Evolutionary conservation across 371 early-diverging fungal genomes (phyloP).

Genomic region (Fennellomyces sp.): DNA sequence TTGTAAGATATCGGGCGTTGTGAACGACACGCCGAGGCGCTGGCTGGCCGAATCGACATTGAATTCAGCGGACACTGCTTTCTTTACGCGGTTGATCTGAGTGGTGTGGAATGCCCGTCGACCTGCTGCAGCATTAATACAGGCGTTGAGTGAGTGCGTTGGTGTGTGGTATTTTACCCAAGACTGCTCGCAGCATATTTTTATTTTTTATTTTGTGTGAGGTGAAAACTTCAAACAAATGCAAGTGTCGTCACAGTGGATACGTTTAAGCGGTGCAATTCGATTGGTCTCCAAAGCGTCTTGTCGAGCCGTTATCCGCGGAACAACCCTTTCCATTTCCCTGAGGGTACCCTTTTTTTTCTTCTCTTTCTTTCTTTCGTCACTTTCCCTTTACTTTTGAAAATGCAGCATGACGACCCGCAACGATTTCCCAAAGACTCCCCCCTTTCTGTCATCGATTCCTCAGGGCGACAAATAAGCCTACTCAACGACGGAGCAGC

Average conservation of each 20-base stretch:
- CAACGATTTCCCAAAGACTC: slow-evolving; percentile 14
- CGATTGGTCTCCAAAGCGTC: not conserved
- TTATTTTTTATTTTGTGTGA: not conserved
- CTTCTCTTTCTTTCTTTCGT: slow-evolving; percentile 3
- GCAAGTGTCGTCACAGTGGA: not conserved
- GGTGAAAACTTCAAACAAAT: slow-evolving; percentile 6
- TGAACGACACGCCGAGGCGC: slow-evolving; percentile 46
- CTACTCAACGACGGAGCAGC: slow-evolving; percentile 19
- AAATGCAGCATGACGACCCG: slow-evolving; percentile 13
- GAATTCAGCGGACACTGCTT: slow-evolving; percentile 12
- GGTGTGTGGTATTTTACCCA: not conserved
- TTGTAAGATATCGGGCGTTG: slow-evolving; percentile 47
- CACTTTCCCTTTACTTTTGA: slow-evolving; percentile 5
- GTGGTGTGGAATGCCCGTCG: slow-evolving; percentile 11
- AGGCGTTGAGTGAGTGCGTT: too few species aligned
- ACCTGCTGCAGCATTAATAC: not conserved
- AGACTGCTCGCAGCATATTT: not conserved
- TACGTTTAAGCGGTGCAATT: not conserved
- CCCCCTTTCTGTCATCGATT: slow-evolving; percentile 24
- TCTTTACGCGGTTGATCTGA: not conserved
- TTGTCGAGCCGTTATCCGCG: not conserved
- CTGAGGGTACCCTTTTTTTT: slow-evolving; percentile 8
- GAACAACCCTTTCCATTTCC: not conserved
- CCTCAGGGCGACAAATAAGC: slow-evolving; percentile 32
- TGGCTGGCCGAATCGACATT: slow-evolving; percentile 13